Evolutionary conservation across 306 rosid species (phyloP), one percentile per base, ranked within the genome.

Genomic region (Castanopsis chinensis): DNA sequence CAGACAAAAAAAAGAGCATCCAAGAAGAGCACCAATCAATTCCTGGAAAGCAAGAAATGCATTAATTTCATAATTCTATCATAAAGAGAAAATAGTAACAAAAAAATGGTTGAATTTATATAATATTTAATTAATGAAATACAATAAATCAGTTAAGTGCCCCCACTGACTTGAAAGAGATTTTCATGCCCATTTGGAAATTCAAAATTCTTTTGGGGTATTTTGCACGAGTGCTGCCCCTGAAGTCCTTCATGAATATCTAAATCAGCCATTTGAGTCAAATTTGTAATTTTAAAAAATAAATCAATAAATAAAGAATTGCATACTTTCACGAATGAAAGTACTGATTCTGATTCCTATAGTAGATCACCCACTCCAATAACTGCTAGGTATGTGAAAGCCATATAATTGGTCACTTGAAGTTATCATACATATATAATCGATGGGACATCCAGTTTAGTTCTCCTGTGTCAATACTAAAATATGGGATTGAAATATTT

Each of bases 1-100:
- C 85, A 95, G 85, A 76, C 94, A 89, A 83, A 95, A 95, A 35
- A 95, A 82, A 52, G 97, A 92, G 87, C 98, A 92, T 77, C 78
- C 91, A 71, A 95, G 98, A 80, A 95, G 94, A 78, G 96, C 98
- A 73, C 92, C 89, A 64, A 88, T 88, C 85, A 95, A 74, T 85
- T 95, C 97, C 98, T 95, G 93, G 78, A 84, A 90, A 78, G 57
- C 67, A 79, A 75, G 25, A 75, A 32, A 54, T 27, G 84, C 68
- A 60, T 60, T 5, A 55, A 53, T n/a, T n/a, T n/a, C 72, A 67
- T 19, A 19, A 9, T 35, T n/a, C 11, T 67, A 1, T 45, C 52
- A 8, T 65, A 18, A 65, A 65, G 51, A 19, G 52, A 67, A 67
- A 67, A 35, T 14, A 7, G 25, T 32, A 67, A 67, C 27, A 33